phyloP scores from a whole-genome alignment of 768 basidiomycete genomes.

The Auricularia heimuer region DNA sequence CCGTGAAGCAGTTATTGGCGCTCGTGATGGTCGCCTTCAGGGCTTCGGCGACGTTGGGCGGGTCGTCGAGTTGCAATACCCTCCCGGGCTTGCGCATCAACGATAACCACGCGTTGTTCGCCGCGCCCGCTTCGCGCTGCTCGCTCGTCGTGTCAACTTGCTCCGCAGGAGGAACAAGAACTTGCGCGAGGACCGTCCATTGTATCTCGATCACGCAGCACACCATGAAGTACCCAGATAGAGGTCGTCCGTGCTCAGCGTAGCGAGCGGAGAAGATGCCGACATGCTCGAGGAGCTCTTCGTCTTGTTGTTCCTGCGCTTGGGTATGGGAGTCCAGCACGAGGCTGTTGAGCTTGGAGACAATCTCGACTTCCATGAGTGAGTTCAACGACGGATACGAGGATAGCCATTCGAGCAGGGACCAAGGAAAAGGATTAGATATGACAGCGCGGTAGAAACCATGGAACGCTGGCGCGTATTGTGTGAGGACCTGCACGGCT shows the following conservation, averaged over 20 bases:
- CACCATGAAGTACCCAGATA: constrained; percentile 82
- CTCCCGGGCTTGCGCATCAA: constrained; percentile 47
- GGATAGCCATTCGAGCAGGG: constrained; percentile 49
- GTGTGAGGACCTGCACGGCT: constrained; percentile 68
- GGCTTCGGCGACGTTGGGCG: constrained; percentile 23
- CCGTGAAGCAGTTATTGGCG: constrained; percentile 67
- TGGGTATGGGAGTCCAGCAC: constrained; percentile 51
- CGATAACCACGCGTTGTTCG: constrained; percentile 70
- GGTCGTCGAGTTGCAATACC: constrained; percentile 30
- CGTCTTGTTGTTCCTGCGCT: constrained; percentile 33
- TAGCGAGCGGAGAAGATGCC: constrained; percentile 69
- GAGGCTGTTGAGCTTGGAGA: constrained; percentile 66
- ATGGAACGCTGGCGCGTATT: constrained; percentile 72
- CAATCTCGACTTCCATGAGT: constrained; percentile 54
- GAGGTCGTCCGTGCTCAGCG: constrained; percentile 60
- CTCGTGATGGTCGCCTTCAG: constrained; percentile 44
- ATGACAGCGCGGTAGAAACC: constrained; percentile 81
- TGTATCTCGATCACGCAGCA: constrained; percentile 80
- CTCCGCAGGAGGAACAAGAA: constrained; percentile 34
- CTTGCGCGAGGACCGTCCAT: constrained; percentile 78
- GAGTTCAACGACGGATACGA: constrained; percentile 43
- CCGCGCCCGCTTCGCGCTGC: constrained; percentile 59
- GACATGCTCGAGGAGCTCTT: constrained; percentile 46
- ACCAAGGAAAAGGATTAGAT: constrained; percentile 70
- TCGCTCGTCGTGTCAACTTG: constrained; percentile 15